Conservation (phyloP, 768 basidiomycete genomes). For the Xerocomellus dryophilus region DNA sequence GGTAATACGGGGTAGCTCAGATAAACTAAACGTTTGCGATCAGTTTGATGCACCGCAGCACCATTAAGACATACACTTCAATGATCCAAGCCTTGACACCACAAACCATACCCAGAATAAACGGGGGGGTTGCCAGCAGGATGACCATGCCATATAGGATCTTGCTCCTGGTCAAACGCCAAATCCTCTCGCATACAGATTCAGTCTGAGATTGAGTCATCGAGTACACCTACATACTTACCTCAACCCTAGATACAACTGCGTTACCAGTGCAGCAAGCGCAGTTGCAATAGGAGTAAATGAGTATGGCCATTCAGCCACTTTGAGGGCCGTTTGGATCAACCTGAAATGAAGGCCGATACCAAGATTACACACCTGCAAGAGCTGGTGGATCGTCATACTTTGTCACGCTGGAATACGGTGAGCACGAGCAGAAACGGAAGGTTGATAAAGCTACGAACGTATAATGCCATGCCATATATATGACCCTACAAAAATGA, state of each 20-base stretch:
- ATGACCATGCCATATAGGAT: slow-evolving; percentile 35
- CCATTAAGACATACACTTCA: slow-evolving; percentile 31
- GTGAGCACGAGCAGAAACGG: background rate
- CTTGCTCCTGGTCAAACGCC: background rate
- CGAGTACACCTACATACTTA: slow-evolving; percentile 12
- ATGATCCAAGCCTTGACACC: slow-evolving; percentile 47
- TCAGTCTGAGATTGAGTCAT: too few species aligned
- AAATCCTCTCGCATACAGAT: too few species aligned
- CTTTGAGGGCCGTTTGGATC: slow-evolving; percentile 19
- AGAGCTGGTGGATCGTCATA: slow-evolving; percentile 11
- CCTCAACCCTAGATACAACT: slow-evolving; percentile 48
- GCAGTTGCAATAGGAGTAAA: slow-evolving; percentile 48
- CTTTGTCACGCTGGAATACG: slow-evolving; percentile 8
- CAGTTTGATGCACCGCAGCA: background rate
- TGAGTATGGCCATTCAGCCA: slow-evolving; percentile 40
- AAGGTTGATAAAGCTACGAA: background rate
- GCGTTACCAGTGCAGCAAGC: slow-evolving; percentile 47
- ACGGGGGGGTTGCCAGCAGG: slow-evolving; percentile 37
- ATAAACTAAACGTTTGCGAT: background rate
- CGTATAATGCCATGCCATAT: slow-evolving; percentile 21
- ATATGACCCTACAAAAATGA: too few species aligned
- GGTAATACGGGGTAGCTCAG: background rate
- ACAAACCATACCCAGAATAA: slow-evolving; percentile 44
- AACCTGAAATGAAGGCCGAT: background rate
- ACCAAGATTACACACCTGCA: background rate